phyloP scores from a whole-genome alignment of 2,329 filamentous ascomycete species.

The Diaporthe sp. region DNA sequence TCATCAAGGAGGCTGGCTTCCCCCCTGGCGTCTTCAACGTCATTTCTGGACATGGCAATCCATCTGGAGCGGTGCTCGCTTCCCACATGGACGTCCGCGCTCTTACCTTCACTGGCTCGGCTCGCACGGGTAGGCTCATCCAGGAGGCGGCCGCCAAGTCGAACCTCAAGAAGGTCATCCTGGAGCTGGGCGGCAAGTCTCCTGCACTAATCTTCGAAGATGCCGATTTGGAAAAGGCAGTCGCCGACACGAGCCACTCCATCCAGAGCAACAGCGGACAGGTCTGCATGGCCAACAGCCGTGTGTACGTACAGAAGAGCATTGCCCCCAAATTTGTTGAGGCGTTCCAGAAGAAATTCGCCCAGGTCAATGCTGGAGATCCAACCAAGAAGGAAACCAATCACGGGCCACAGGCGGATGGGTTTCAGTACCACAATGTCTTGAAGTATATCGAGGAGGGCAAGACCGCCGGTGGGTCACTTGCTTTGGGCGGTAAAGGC shows the following conservation, averaged over 20 bases:
- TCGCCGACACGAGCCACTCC: conserved; percentile 58
- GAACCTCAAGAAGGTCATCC: conserved; percentile 71
- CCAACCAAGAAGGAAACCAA: conserved; percentile 46
- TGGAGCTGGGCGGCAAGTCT: conserved; percentile 77
- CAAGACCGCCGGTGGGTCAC: conserved; percentile 47
- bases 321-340: conserved; percentile 67
- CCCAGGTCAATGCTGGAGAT: conserved; percentile 51
- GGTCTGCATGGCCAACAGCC: conserved; percentile 68
- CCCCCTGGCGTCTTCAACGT: conserved; percentile 81
- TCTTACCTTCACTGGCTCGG: conserved; percentile 82
- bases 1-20: conserved; percentile 78
- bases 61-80: conserved; percentile 74
- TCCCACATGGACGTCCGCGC: conserved; percentile 77
- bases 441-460: conserved; percentile 57
- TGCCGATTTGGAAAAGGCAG: conserved; percentile 71
- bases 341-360: conserved; percentile 61
- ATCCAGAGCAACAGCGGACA: conserved; percentile 68
- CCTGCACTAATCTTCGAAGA: conserved; percentile 74
- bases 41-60: conserved; percentile 74
- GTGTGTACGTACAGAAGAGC: conserved; percentile 65
- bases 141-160: conserved; percentile 77
- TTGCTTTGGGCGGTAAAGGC: conserved; percentile 46
- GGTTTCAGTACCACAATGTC: conserved; percentile 60
- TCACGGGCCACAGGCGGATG: conserved; percentile 61
- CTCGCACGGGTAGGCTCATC: conserved; percentile 75